Base-by-base conservation (phyloP, 2,329 filamentous ascomycete species). In the Sporothrix protearum region DNA sequence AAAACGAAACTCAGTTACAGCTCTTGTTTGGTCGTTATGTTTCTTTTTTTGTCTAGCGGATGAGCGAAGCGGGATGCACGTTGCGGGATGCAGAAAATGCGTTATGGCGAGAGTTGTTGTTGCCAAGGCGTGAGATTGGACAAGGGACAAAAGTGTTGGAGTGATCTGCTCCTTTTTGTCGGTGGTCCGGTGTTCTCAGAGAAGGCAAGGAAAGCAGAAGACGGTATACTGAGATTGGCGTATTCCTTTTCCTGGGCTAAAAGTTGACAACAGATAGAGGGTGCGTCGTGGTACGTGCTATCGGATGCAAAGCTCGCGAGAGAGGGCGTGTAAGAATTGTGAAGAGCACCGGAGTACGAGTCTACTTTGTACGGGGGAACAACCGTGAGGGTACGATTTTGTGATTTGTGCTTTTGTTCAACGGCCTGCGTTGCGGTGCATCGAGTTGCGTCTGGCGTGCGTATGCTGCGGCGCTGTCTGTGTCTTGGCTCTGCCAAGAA, bases 81-180 rank as follows among this genome's bases (percentile, higher is more conserved):
- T 30, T 66, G 63, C 51, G 47, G 49, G 49, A 6, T 53, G 49
- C 12, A 53, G 49, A 53, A 19, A 12, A 19, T 39, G 51, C 33
- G 28, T 53, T 47, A 55, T 33, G 67, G 53, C 51, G 67, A 22
- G 51, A 39, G 59, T 64, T 42, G 33, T 49, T 47, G 14, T 28
- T 19, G 36, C 67, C 67, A 59, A 59, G 67, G 33, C 36, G 51
- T 59, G 33, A 69, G 67, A 69, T 59, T 47, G 53, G 33, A 69
- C 39, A 36, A 59, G 33, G 51, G 5, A 33, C 25, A 14, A 25
- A 59, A n/a, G 47, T 57, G n/a, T 39, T 55, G n/a, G 30, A 22
- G 49, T 25, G 30, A 22, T 53, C 25, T 16, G 8, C 8, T 5
- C 51, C 7, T 49, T 28, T 66, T 1, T 63, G 14, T 63, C 64